Conservation (phyloP, 1,139 yeast genomes). For the Sugiyamaella sp. region DNA sequence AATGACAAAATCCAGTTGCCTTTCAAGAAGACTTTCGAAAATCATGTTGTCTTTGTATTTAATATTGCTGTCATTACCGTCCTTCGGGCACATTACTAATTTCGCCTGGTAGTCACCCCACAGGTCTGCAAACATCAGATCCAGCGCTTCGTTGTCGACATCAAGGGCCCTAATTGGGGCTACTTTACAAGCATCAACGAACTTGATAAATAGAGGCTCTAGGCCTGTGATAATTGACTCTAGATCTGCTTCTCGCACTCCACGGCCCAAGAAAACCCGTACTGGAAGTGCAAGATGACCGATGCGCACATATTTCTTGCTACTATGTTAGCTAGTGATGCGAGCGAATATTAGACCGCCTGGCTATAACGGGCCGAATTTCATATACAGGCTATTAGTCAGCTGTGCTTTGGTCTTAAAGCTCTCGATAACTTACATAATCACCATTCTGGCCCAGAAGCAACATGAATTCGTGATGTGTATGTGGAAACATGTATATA, state of each 20-base stretch:
- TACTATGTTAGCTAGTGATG: background rate
- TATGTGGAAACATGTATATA: no score
- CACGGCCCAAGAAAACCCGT: constrained; percentile 19
- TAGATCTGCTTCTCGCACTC: constrained; percentile 6
- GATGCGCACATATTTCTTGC: constrained; percentile 19
- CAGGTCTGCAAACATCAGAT: constrained; percentile 8
- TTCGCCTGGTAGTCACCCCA: constrained; percentile 12
- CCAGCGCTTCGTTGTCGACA: constrained; percentile 1
- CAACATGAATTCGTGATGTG: no score
- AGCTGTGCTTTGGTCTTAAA: no score
- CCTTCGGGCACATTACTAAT: constrained; percentile 2
- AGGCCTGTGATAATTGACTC: constrained; percentile 7
- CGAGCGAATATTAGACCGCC: no score
- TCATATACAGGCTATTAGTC: no score
- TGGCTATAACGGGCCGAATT: no score
- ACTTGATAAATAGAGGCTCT: constrained; percentile 7
- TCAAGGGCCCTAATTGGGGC: constrained; percentile 7
- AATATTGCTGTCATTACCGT: constrained; percentile 8
- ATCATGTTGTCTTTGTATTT: constrained; percentile 8
- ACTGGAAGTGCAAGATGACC: constrained; percentile 15
- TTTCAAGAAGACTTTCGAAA: constrained; percentile 7
- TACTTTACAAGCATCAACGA: constrained; percentile 3
- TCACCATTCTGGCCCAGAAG: no score
- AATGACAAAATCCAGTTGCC: constrained; percentile 13
- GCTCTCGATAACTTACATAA: no score